phyloP scores from a whole-genome alignment of 768 basidiomycete genomes.

The Trametes villosa region DNA sequence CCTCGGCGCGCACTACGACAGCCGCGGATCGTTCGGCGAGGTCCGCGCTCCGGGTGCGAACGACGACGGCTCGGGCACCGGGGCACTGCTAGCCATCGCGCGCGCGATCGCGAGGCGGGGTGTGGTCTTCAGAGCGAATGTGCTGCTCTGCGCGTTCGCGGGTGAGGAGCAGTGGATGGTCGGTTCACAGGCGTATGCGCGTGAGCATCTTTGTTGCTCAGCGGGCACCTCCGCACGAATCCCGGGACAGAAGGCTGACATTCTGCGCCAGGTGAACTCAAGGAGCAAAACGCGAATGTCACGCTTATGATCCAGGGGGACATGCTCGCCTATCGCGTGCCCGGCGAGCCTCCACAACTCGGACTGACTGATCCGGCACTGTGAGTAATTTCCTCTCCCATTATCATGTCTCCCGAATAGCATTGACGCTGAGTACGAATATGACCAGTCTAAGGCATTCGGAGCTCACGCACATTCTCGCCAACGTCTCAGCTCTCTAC shows the following conservation, averaged over 20 bases:
- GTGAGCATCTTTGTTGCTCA: too few relatives aligned
- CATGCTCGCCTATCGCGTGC: constrained; percentile 87
- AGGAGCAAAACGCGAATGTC: constrained; percentile 64
- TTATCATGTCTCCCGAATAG: too few relatives aligned
- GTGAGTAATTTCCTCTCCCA: not conserved
- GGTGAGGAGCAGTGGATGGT: constrained; percentile 92
- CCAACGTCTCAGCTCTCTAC: constrained; percentile 77
- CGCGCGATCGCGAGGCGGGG: constrained; percentile 68
- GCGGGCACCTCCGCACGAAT: too few relatives aligned
- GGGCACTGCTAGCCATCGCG: constrained; percentile 77
- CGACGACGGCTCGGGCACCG: constrained; percentile 66
- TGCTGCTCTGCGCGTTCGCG: constrained; percentile 82
- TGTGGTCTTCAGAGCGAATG: constrained; percentile 71
- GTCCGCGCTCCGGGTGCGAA: constrained; percentile 67
- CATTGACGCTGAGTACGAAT: too few relatives aligned
- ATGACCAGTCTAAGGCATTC: too few relatives aligned
- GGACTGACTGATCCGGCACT: constrained; percentile 73
- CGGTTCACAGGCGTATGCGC: constrained; percentile 79
- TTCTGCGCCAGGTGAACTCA: constrained; percentile 53
- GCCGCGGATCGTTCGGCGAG: constrained; percentile 84
- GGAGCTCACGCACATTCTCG: constrained; percentile 74
- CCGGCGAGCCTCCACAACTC: constrained; percentile 79
- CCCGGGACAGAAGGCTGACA: not conserved
- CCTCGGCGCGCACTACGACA: constrained; percentile 88
- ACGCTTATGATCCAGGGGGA: constrained; percentile 89